Evolutionary conservation across 2,329 filamentous ascomycete genomes (phyloP).

Genomic region (Diaporthe aspalathi): DNA sequence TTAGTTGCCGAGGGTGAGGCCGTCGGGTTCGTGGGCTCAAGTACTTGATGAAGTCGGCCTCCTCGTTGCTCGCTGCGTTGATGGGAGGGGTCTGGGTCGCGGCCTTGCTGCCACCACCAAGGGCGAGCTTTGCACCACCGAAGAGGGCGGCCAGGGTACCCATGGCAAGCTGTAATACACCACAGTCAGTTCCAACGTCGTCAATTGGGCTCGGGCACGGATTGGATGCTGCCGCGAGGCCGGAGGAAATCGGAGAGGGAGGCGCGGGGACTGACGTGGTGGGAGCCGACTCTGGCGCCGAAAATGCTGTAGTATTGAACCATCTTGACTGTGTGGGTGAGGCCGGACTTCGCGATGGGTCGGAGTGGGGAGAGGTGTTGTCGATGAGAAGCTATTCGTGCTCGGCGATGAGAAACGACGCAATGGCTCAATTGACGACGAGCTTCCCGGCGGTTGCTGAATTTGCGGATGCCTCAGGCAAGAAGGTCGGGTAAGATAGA

Average conservation of each 20-base stretch:
- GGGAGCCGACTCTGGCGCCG: conserved; percentile 70
- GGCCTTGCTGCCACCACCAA: conserved; percentile 59
- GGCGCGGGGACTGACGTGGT: conserved; percentile 63
- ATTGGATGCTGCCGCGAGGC: neutral
- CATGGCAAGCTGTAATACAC: conserved; percentile 63
- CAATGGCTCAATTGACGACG: conserved; percentile 31
- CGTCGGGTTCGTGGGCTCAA: conserved; percentile 44
- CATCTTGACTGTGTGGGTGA: conserved; percentile 55
- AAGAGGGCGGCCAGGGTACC: conserved; percentile 64
- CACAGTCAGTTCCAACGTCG: conserved; percentile 42
- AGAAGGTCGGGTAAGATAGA: conserved; percentile 21
- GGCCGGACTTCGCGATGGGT: conserved; percentile 43
- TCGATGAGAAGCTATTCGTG: conserved; percentile 42
- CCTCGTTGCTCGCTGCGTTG: conserved; percentile 71
- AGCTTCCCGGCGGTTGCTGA: conserved; percentile 39
- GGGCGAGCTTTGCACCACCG: conserved; percentile 58
- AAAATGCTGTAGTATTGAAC: conserved; percentile 65
- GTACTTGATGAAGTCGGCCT: conserved; percentile 75
- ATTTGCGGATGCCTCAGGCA: conserved; percentile 41
- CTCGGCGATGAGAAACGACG: conserved; percentile 39
- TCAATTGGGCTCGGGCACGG: conserved; percentile 15
- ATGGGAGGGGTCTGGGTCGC: conserved; percentile 64
- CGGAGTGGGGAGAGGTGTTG: conserved; percentile 46
- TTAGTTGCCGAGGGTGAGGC: conserved; percentile 38
- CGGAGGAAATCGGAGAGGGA: conserved; percentile 1